A percentile compares a stretch with the other conserved stretches of the same genome.
Evolutionary conservation across 208 protist genomes (phyloP).

Genomic region (Trypanosoma boissoni): DNA sequence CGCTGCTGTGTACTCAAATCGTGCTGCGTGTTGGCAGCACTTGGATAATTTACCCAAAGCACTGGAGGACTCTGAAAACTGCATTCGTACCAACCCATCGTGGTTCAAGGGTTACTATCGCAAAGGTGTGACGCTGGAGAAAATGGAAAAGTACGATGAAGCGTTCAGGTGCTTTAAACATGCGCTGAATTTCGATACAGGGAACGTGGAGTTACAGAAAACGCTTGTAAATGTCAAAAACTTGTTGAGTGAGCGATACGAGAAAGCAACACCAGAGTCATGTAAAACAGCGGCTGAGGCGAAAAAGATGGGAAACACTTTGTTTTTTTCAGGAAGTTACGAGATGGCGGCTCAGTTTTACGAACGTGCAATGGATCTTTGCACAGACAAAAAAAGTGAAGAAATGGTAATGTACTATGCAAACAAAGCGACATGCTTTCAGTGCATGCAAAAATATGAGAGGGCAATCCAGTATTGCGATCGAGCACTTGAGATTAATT

Average conservation of each 20-base stretch:
- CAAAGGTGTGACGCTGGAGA: constrained; percentile 78
- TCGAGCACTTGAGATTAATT: constrained; percentile 73
- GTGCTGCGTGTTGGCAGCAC: constrained; percentile 79
- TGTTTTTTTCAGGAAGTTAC: constrained; percentile 89
- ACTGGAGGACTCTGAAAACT: constrained; percentile 73
- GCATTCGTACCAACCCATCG: constrained; percentile 77
- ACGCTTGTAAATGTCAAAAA: constrained; percentile 68
- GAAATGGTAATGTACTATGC: constrained; percentile 84
- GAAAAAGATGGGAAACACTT: constrained; percentile 85
- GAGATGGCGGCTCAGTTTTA: constrained; percentile 87
- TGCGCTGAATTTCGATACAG: constrained; percentile 68
- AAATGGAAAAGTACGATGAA: constrained; percentile 70
- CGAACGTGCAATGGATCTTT: constrained; percentile 87
- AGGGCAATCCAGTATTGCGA: constrained; percentile 87
- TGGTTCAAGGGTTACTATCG: constrained; percentile 93
- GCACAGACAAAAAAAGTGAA: constrained; percentile 48
- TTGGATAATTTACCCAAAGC: constrained; percentile 76
- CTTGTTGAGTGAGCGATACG: constrained; percentile 72
- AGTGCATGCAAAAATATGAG: constrained; percentile 86
- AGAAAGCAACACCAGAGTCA: constrained; percentile 61
- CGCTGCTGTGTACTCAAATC: constrained; percentile 88
- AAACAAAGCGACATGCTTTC: constrained; percentile 89
- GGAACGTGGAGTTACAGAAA: constrained; percentile 78
- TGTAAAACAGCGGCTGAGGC: constrained; percentile 88
- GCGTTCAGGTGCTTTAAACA: constrained; percentile 78